These are phyloP conservation scores for Kodamaea arcana DNA, from an alignment of 1,139 yeast species.

Conservation along the genomic window DNA sequence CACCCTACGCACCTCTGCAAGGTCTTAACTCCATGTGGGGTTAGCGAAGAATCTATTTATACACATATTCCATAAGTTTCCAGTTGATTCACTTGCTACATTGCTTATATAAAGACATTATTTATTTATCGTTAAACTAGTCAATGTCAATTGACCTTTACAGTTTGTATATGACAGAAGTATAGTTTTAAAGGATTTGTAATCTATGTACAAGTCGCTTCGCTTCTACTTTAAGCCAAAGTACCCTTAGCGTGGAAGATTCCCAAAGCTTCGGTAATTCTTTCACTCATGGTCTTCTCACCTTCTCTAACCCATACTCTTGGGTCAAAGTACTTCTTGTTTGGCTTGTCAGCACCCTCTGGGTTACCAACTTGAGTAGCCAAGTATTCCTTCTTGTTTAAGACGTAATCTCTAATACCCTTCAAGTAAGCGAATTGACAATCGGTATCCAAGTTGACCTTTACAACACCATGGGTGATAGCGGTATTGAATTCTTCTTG, in stretches of 20 bases:
- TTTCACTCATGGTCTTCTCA: conserved; percentile 94
- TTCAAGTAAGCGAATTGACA: conserved; percentile 95
- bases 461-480: conserved; percentile 91
- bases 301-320: conserved; percentile 99
- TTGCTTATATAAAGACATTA: not conserved
- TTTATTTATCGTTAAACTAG: not conserved
- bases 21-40: no score
- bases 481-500: conserved; percentile 90
- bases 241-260: conserved; percentile 77
- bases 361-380: conserved; percentile 94
- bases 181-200: no score
- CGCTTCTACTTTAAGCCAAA: conserved; percentile 6
- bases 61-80: no score
- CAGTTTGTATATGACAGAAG: no score
- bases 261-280: conserved; percentile 79
- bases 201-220: not conserved
- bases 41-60: no score
- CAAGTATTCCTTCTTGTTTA: conserved; percentile 93
- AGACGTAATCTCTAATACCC: conserved; percentile 97
- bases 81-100: no score
- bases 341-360: conserved; percentile 98
- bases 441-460: conserved; percentile 99
- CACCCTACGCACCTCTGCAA: no score
- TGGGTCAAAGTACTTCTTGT: conserved; percentile 99
- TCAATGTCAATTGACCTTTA: no score